Evolutionary conservation across 176 grass and related monocot genomes (phyloP), one percentile per base, ranked within the genome.

Genomic region (Oryza brachyantha): DNA sequence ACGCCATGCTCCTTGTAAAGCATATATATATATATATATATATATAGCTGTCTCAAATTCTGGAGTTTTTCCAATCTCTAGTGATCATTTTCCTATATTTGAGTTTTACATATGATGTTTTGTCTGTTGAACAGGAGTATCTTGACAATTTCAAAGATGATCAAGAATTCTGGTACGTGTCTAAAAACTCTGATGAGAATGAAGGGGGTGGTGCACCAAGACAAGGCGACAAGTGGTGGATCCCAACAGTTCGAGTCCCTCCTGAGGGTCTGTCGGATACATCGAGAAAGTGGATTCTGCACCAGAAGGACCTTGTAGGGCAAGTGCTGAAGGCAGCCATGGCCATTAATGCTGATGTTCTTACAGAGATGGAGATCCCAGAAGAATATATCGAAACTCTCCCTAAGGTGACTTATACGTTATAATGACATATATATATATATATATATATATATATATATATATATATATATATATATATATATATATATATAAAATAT

Each of bases 1-100:
- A 97, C 35, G 87, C 75, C 0, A 92, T 92, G 94, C 94, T 94
- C 34, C 81, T 97, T 5, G 94, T 97, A 92, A 92, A 81, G 84
- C 43, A 81, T 50, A 5, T n/a, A n/a, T n/a, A n/a, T n/a, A n/a
- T n/a, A n/a, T n/a, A n/a, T n/a, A n/a, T n/a, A n/a, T n/a, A n/a
- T n/a, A n/a, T 26, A 81, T 36, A 7, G 68, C 32, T 21, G 43
- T 1, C 3, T n/a, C 45, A 52, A 26, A 21, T 26, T 26, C 42
- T 32, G 37, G 29, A 34, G 8, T 12, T 17, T 3, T n/a, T 64
- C 39, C 38, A 40, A 59, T 37, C 22, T 39, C 7, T 19, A 1
- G 7, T 66, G 22, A 27, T 70, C 31, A 61, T 48, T 81, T 77
- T 6, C 22, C 16, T 16, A 2, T 2, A 29, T 7, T 9, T 73